phyloP scores from a whole-genome alignment of 805 yeast species.

The Ogataea siamensis region DNA sequence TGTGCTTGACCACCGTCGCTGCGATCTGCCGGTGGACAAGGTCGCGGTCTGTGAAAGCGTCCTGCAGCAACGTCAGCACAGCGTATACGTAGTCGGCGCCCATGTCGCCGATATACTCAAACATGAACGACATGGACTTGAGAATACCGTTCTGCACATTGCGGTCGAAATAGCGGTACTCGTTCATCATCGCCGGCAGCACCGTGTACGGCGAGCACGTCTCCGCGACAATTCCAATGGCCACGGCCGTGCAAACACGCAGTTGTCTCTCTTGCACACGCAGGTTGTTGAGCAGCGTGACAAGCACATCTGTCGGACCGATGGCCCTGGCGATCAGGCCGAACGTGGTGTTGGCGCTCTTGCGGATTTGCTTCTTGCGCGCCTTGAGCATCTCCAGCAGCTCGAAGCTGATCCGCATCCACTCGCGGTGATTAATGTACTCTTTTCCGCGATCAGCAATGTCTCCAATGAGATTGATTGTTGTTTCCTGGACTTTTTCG shows the following conservation, averaged over 20 bases:
- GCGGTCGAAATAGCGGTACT: constrained; percentile 85
- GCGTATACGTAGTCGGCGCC: constrained; percentile 82
- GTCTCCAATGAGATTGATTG: constrained; percentile 74
- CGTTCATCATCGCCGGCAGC: constrained; percentile 92
- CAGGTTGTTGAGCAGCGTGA: constrained; percentile 76
- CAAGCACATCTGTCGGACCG: constrained; percentile 94
- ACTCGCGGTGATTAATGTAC: constrained; percentile 83
- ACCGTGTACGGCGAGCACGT: constrained; percentile 91
- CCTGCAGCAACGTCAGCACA: constrained; percentile 74
- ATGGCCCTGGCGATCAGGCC: constrained; percentile 88
- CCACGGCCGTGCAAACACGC: constrained; percentile 96
- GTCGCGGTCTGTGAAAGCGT: constrained; percentile 88
- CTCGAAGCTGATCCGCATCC: constrained; percentile 96
- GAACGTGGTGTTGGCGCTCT: constrained; percentile 86
- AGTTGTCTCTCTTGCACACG: constrained; percentile 94
- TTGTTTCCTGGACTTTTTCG: constrained; percentile 84
- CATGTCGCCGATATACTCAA: constrained; percentile 84
- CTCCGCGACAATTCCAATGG: constrained; percentile 94
- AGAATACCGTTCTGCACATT: constrained; percentile 95
- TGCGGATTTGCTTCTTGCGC: constrained; percentile 68
- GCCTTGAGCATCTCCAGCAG: constrained; percentile 85
- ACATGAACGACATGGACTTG: constrained; percentile 85
- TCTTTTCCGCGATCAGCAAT: constrained; percentile 82
- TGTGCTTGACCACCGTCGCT: constrained; percentile 77
- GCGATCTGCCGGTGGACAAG: constrained; percentile 95